phyloP scores from a whole-genome alignment of 805 yeast genomes.

The Myxozyma geophila region DNA sequence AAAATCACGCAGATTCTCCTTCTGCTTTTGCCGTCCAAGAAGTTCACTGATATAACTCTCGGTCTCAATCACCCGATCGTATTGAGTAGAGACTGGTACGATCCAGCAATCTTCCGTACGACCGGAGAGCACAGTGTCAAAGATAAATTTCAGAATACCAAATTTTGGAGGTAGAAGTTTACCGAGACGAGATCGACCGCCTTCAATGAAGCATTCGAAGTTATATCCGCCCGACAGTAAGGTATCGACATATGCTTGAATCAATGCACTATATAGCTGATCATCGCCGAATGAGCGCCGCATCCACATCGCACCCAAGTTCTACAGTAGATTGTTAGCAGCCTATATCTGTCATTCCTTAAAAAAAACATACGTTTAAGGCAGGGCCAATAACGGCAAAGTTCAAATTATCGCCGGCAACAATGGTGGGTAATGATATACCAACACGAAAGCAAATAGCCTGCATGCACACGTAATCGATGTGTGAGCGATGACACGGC shows the following conservation, averaged over 20 bases:
- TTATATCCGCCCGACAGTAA: constrained; percentile 54
- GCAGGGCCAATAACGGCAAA: constrained; percentile 59
- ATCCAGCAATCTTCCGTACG: constrained; percentile 50
- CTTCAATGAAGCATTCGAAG: constrained; percentile 66
- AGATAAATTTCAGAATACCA: constrained; percentile 60
- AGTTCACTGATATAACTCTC: constrained; percentile 60
- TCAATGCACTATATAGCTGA: constrained; percentile 51
- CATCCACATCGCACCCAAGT: constrained; percentile 62
- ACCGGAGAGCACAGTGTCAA: constrained; percentile 54
- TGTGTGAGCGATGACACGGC: constrained; percentile 67
- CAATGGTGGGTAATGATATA: constrained; percentile 59
- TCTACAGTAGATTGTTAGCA: constrained; percentile 6
- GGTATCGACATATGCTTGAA: constrained; percentile 54
- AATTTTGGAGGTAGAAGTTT: constrained; percentile 64
- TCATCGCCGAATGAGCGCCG: constrained; percentile 54
- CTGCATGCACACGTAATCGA: constrained; percentile 64
- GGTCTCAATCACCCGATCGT: constrained; percentile 63
- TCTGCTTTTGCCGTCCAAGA: constrained; percentile 60
- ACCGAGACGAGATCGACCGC: constrained; percentile 71
- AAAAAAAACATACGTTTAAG: constrained; percentile 47
- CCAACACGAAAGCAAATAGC: constrained; percentile 59
- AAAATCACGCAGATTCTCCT: constrained; percentile 53
- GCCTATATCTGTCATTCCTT: neutral
- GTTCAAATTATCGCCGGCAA: constrained; percentile 70
- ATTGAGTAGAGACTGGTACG: constrained; percentile 62